Evolutionary conservation across 345 rosid species (phyloP).

Genomic region (Salix viminalis): DNA sequence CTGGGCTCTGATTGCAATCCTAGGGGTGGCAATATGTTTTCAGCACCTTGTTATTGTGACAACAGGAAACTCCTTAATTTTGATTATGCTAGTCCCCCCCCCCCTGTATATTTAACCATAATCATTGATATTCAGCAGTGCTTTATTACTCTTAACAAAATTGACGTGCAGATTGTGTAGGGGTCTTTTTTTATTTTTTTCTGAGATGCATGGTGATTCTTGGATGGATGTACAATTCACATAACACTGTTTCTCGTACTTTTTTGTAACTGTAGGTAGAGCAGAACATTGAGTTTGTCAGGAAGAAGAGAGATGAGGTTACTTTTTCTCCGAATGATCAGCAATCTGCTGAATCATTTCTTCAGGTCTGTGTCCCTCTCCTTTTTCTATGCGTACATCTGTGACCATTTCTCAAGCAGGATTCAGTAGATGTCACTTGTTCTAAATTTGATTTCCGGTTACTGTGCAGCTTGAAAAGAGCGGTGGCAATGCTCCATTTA

Average conservation of each 20-base stretch:
- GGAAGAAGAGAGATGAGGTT: slow-evolving; percentile 74
- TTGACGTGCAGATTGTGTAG: neutral
- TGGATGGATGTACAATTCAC: neutral
- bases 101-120: too few relatives aligned
- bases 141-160: neutral
- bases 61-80: neutral
- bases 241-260: neutral
- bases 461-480: slow-evolving; percentile 58
- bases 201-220: neutral
- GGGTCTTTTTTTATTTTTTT: neutral
- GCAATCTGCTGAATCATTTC: slow-evolving; percentile 61
- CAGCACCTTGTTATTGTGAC: neutral
- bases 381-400: neutral
- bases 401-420: neutral
- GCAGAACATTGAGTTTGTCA: slow-evolving; percentile 64
- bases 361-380: slow-evolving; percentile 41
- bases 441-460: slow-evolving; percentile 15
- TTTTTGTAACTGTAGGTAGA: slow-evolving; percentile 50
- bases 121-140: neutral
- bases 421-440: neutral
- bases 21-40: neutral
- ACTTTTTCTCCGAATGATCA: slow-evolving; percentile 87
- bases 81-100: neutral
- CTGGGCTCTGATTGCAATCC: neutral
- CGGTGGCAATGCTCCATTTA: slow-evolving; percentile 44